phyloP scores from a whole-genome alignment of 31 red algal species.

The Asparagopsis taxiformis region DNA sequence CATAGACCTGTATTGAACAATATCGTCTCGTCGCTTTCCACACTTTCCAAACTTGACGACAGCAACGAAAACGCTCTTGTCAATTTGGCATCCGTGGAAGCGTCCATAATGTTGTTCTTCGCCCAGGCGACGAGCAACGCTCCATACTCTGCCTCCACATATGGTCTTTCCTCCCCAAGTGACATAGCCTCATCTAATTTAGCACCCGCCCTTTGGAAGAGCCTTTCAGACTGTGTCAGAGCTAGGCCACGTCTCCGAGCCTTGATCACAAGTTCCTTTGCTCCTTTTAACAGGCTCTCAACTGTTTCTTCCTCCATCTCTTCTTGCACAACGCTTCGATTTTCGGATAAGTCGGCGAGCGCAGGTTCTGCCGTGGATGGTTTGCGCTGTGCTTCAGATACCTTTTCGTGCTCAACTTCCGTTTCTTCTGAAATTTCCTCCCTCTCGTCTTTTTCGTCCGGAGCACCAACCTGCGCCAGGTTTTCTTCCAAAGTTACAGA shows the following conservation, averaged over 20 bases:
- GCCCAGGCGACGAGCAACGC: constrained; percentile 36
- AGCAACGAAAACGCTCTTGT: constrained; percentile 13
- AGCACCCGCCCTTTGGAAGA: constrained; percentile 15
- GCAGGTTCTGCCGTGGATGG: no score
- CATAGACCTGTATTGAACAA: constrained; percentile 41
- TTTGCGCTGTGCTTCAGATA: no score
- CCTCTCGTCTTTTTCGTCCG: no score
- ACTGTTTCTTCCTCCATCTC: background rate
- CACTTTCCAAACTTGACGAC: constrained; percentile 11
- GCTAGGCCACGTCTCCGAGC: constrained; percentile 18
- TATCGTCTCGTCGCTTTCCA: constrained; percentile 7
- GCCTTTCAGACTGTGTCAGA: background rate
- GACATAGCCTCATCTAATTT: constrained; percentile 29
- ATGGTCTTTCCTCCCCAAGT: background rate
- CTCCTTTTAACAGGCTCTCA: constrained; percentile 1
- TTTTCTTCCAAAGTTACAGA: no score
- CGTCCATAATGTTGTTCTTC: constrained; percentile 28
- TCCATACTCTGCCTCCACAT: constrained; percentile 17
- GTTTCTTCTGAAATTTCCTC: no score
- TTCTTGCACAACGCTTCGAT: background rate
- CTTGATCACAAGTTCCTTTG: constrained; percentile 31
- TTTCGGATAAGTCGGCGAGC: no score
- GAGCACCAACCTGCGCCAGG: no score
- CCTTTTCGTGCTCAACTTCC: no score
- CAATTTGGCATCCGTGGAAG: background rate